Conservation (phyloP, 352 stramenopile genomes). For the Globisporangium acanthophoron region DNA sequence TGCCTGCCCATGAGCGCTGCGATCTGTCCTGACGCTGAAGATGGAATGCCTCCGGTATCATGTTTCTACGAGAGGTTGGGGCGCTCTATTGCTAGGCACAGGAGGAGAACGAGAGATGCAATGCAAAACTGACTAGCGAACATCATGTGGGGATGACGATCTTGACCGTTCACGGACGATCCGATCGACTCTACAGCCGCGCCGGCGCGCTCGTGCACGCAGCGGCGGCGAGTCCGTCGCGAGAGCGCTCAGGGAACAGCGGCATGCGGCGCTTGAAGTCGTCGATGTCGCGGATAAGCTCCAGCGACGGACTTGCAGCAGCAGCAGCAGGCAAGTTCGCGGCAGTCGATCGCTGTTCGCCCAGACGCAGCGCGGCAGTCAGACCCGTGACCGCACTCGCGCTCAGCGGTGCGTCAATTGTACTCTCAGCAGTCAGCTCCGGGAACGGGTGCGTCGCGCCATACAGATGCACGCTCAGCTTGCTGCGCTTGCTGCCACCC, state of each 20-base stretch:
- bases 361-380: constrained; percentile 31
- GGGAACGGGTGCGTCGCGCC: constrained; percentile 46
- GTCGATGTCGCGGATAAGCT: constrained; percentile 41
- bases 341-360: constrained; percentile 3
- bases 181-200: background rate
- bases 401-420: background rate
- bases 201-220: background rate
- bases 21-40: too few relatives aligned
- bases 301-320: background rate
- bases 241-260: constrained; percentile 52
- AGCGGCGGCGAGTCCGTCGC: constrained; percentile 9
- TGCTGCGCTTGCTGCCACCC: constrained; percentile 23
- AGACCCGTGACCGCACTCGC: constrained; percentile 13
- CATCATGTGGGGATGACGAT: background rate
- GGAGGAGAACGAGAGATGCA: too few relatives aligned
- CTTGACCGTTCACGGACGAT: too few relatives aligned
- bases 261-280: constrained; percentile 64
- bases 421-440: constrained; percentile 11
- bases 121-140: background rate
- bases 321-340: too few relatives aligned
- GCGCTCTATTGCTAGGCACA: too few relatives aligned
- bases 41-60: too few relatives aligned
- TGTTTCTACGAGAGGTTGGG: too few relatives aligned
- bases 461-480: constrained; percentile 58
- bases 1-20: too few relatives aligned